Base-by-base conservation (phyloP, 306 rosid species). In the Cicer pinnatifidum region DNA sequence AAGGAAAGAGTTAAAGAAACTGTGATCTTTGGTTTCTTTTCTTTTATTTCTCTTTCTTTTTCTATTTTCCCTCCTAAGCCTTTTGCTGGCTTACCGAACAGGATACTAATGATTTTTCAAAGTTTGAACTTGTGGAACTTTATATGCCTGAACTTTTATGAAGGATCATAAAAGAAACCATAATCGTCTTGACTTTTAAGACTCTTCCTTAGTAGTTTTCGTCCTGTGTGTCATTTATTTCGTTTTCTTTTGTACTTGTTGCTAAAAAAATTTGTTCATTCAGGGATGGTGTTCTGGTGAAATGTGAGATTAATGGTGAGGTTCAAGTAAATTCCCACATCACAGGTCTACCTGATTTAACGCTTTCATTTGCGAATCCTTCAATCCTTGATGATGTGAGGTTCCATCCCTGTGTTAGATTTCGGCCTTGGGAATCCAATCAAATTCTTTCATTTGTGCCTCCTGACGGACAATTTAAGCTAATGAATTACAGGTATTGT, bases 401-500 rank as follows among this genome's bases (percentile, higher is more conserved):
- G 85, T 94, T 94, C 72, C 99, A 94, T 83, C 96, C 93, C 6
- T 88, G 97, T 69, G 88, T 94, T 75, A 87, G 93, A 50, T 91
- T 81, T 86, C 92, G 89, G 43, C 95, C 96, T 20, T 91, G 99
- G 97, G 97, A 94, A 61, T 85, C 92, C 64, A 75, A 87, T 84
- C 99, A 91, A 75, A 73, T 87, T 86, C 87, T 94, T 71, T 94
- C 98, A 3, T 94, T 94, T 73, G 97, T 94, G 80, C 98, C 98
- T 73, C 96, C 97, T 58, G 97, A 94, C 65, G 96, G 99, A 72
- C 90, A 87, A 82, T 94, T 94, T 82, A 91, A 94, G 86, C 92
- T 94, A 23, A 81, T 91, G 97, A 88, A 88, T 84, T 94, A 91
- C 87, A 94, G 99, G 99, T 94, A 72, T 3, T 69, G 12, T 63